Evolutionary conservation across 148 eudicot species (phyloP).

Genomic region (Diospyros kaki): DNA sequence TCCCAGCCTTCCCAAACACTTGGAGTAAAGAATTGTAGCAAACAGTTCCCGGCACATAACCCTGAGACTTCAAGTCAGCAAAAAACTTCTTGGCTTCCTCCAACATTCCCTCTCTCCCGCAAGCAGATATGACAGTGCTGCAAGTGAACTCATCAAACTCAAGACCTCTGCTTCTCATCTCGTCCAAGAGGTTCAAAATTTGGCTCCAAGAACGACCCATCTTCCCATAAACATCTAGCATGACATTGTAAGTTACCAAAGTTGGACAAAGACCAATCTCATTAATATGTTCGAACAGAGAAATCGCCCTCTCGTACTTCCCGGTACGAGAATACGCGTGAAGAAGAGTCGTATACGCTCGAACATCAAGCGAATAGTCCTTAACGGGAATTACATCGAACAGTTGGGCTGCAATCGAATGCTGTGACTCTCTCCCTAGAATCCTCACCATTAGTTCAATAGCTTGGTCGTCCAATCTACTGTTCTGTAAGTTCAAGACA

Average conservation of each 20-base stretch:
- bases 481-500: conserved; percentile 25
- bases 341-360: conserved; percentile 63
- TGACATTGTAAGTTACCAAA: conserved; percentile 76
- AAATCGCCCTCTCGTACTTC: conserved; percentile 58
- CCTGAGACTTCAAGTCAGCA: conserved; percentile 48
- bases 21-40: conserved; percentile 86
- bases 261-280: conserved; percentile 54
- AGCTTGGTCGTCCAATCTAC: conserved; percentile 44
- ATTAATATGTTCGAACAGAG: conserved; percentile 49
- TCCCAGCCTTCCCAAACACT: conserved; percentile 82
- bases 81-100: conserved; percentile 78
- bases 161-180: conserved; percentile 58
- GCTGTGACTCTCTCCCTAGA: conserved; percentile 77
- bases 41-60: conserved; percentile 67
- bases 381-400: conserved; percentile 66
- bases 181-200: conserved; percentile 55
- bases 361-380: conserved; percentile 56
- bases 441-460: conserved; percentile 70
- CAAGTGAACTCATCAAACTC: conserved; percentile 84
- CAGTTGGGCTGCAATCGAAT: conserved; percentile 51
- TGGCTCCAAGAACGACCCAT: conserved; percentile 84
- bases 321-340: conserved; percentile 72
- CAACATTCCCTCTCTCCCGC: conserved; percentile 88
- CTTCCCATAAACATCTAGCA: conserved; percentile 72
- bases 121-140: conserved; percentile 87